Base-by-base conservation (phyloP, 805 yeast species). In the Kluyveromyces wickerhamii region DNA sequence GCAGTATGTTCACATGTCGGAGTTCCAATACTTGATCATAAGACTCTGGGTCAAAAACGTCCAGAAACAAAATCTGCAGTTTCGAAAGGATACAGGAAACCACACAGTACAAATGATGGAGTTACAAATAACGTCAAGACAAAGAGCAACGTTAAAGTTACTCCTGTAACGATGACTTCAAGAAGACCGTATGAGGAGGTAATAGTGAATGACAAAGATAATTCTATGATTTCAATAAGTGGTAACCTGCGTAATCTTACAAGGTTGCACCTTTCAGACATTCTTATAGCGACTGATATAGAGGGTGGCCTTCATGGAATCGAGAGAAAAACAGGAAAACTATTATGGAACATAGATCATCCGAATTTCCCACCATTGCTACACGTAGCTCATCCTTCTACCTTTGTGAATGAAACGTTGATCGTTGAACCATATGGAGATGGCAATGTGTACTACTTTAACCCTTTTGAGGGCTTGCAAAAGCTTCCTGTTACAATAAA, bases 371-470 rank as follows among this genome's bases (percentile, higher is more conserved):
- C 46, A 21, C 57, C 59, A 5, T 39, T 52, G 10, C 38, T 57
- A 7, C 31, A 41, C 21, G 44, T 54, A 9, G 36, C 40, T 9
- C 52, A 47, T 25, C 47, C 51, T 7, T 21, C 44, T 7, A 30
- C 31, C 6, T 19, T 32, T 6, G 44, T 45, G 2, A 51, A 50
- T 23, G 63, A 58, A 34, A 72, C 79, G 0, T 83, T 96, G 89
- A 78, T 89, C 34, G 89, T 92, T 1, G 98, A 92, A 47, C 97
- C 97, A 0, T 72, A 70, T 43, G 79, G 77, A 4, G 95, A 83
- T 38, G 98, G 98, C 1, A 65, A 79, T 0, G 64, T 92, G 3
- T 88, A 79, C 55, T 85, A 77, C 52, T 89, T 89, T 58, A 77
- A 83, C 11, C 76, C 77, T 12, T 73, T 72, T 21, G 54, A 57